A percentile compares a stretch with the other conserved stretches of the same genome.
These are phyloP conservation scores for Phytophthora pinifolia DNA, from an alignment of 352 stramenopile genomes.

Conservation along the genomic window DNA sequence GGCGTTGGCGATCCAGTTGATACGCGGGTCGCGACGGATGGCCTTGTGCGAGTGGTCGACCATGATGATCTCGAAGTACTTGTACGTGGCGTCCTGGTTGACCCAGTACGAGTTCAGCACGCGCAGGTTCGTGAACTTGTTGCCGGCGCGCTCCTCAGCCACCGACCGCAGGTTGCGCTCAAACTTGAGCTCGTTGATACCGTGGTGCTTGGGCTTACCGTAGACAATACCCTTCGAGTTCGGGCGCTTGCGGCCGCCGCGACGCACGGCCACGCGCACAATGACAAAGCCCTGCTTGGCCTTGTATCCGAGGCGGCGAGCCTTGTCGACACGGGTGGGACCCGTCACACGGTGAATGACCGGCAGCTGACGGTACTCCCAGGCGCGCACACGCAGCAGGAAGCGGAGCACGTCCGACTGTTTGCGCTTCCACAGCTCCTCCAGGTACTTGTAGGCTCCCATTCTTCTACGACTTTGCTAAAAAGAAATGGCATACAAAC, in stretches of 20 bases:
- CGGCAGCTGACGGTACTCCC: slow-evolving; percentile 98
- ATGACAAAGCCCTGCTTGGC: slow-evolving; percentile 99
- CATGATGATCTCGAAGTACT: slow-evolving; percentile 99
- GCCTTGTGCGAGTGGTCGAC: slow-evolving; percentile 98
- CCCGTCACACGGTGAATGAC: slow-evolving; percentile 95
- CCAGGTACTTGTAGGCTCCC: slow-evolving; percentile 99
- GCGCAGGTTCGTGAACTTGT: slow-evolving; percentile 97
- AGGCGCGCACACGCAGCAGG: slow-evolving; percentile 97
- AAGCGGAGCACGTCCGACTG: slow-evolving; percentile 99
- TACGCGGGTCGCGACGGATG: slow-evolving; percentile 98
- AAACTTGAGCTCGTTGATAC: slow-evolving; percentile 99
- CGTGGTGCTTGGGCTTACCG: slow-evolving; percentile 99
- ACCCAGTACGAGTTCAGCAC: slow-evolving; percentile 99
- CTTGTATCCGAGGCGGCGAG: slow-evolving; percentile 99
- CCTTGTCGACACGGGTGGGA: slow-evolving; percentile 99
- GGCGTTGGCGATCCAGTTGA: slow-evolving; percentile 99
- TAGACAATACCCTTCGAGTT: slow-evolving; percentile 99
- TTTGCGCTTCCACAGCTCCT: slow-evolving; percentile 99
- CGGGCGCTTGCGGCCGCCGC: slow-evolving; percentile 98
- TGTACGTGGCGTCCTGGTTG: slow-evolving; percentile 99
- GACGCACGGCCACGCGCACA: slow-evolving; percentile 96
- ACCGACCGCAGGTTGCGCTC: slow-evolving; percentile 97
- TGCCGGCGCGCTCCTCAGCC: slow-evolving; percentile 98
- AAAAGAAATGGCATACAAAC: slow-evolving; percentile 22
- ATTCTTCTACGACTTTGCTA: slow-evolving; percentile 84